phyloP scores from a whole-genome alignment of 2,329 filamentous ascomycete genomes.

The Ascochyta rabiei region DNA sequence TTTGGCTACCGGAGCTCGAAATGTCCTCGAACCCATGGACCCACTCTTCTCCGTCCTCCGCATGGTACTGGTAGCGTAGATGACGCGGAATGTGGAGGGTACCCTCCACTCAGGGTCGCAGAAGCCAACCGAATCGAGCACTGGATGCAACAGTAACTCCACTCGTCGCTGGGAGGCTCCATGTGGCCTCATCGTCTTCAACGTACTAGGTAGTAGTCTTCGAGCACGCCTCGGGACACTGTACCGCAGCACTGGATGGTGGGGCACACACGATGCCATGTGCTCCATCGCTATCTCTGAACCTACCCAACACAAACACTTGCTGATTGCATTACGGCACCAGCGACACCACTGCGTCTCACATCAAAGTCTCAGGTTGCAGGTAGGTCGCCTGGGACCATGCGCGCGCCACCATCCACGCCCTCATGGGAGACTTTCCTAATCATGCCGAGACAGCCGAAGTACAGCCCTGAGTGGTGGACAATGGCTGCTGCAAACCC shows the following conservation, averaged over 20 bases:
- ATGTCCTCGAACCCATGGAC: background rate
- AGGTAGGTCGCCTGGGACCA: background rate
- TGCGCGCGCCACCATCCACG: background rate
- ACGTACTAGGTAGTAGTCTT: background rate
- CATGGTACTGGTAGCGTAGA: slow-evolving; percentile 1
- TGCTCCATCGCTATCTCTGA: slow-evolving; percentile 16
- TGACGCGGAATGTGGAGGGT: slow-evolving; percentile 9
- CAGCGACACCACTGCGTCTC: background rate
- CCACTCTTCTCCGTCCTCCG: background rate
- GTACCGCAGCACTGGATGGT: slow-evolving; percentile 2
- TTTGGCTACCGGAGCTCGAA: background rate
- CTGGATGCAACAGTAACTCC: slow-evolving; percentile 9
- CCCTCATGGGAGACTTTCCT: background rate
- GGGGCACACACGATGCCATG: slow-evolving; percentile 1
- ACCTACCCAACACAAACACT: slow-evolving; percentile 1
- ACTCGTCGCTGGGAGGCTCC: slow-evolving; percentile 4
- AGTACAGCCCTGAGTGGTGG: background rate
- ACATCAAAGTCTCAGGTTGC: background rate
- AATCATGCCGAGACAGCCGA: background rate
- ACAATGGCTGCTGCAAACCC: background rate
- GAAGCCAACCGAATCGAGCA: background rate
- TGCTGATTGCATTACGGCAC: slow-evolving; percentile 17
- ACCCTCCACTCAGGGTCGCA: background rate
- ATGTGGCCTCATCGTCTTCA: slow-evolving; percentile 4
- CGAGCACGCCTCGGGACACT: background rate